Evolutionary conservation across 2,329 filamentous ascomycete genomes (phyloP).

Genomic region (Hymenoscyphus fraxineus): DNA sequence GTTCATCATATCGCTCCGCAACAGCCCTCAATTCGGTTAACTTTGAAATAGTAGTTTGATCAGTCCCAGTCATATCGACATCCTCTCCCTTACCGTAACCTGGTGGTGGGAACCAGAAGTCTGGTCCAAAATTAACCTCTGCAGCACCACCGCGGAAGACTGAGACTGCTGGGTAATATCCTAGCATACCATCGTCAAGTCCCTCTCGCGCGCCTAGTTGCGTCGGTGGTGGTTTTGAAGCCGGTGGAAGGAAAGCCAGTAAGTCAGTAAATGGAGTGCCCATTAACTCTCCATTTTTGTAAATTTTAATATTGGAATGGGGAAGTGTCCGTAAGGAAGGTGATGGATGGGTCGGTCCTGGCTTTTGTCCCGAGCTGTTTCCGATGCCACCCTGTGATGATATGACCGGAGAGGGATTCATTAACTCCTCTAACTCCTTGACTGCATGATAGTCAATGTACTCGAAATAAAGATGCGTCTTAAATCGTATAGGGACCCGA

Average conservation of each 20-base stretch:
- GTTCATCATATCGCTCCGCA: constrained; percentile 79
- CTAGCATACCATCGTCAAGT: constrained; percentile 89
- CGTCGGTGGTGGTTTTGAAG: constrained; percentile 64
- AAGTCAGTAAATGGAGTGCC: constrained; percentile 87
- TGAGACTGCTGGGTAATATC: constrained; percentile 91
- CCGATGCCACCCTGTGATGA: constrained; percentile 36
- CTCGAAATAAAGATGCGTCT: constrained; percentile 90
- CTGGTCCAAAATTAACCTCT: constrained; percentile 88
- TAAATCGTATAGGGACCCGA: constrained; percentile 90
- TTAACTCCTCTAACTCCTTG: constrained; percentile 82
- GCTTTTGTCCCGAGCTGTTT: constrained; percentile 45
- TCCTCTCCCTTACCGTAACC: constrained; percentile 45
- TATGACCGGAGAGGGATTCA: constrained; percentile 61
- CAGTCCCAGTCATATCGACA: constrained; percentile 45
- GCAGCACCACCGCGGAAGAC: constrained; percentile 88
- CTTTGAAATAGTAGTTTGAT: constrained; percentile 30
- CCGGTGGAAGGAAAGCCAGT: constrained; percentile 85
- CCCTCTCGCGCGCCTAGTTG: constrained; percentile 77
- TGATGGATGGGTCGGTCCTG: constrained; percentile 67
- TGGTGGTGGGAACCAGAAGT: constrained; percentile 85
- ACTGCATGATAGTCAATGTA: constrained; percentile 83
- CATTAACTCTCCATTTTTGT: constrained; percentile 85
- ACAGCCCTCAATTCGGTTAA: constrained; percentile 52
- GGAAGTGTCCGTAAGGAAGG: constrained; percentile 82
- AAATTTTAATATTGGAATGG: constrained; percentile 79